Evolutionary conservation across 2,329 filamentous ascomycete genomes (phyloP), one percentile per base, ranked within the genome.

Genomic region (Tolypocladium amazonense): DNA sequence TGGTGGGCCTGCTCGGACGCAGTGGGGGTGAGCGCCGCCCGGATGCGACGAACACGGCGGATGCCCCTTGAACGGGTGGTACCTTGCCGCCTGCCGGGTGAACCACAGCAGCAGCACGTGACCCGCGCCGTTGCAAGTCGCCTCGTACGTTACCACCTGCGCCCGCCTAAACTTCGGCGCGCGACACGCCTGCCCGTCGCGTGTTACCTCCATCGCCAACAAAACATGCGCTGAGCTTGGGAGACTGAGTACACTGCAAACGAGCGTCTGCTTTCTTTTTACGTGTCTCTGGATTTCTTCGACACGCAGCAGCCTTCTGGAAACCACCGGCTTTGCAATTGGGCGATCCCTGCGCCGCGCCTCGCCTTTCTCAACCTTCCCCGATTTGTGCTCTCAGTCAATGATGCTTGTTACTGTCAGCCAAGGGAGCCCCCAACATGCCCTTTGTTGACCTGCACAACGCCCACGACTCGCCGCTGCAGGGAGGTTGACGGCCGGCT

Each of bases 81-180:
- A n/a, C n/a, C n/a, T n/a, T n/a, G n/a, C 30, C 8, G 30, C 8
- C 8, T 12, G 43, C 41, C 9, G 4, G 6, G 25, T 18, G 25
- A 52, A 33, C 20, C 18, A 20, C 15, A 27, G 6, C 27, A 3
- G n/a, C 18, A 4, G n/a, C 56, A 61, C 59, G 61, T 62, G 59
- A 59, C 30, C 23, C 23, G 11, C n/a, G 18, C 20, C 23, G 5
- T 47, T 52, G 33, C 35, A 2, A 8, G 35, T 63, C 62, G 56
- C 14, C 6, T 20, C 7, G 30, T 9, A 35, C 33, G 33, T 35
- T 35, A 9, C 33, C 18, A 20, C 12, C 57, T 62, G 68, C 63
- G 69, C 67, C 69, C 70, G 70, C 69, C 65, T 72, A 72, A 72
- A 69, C 70, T 57, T 72, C 70, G 70, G 70, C 66, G 70, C 69